Base-by-base conservation (phyloP, 2,329 filamentous ascomycete species). In the Didymosphaeria variabile region DNA sequence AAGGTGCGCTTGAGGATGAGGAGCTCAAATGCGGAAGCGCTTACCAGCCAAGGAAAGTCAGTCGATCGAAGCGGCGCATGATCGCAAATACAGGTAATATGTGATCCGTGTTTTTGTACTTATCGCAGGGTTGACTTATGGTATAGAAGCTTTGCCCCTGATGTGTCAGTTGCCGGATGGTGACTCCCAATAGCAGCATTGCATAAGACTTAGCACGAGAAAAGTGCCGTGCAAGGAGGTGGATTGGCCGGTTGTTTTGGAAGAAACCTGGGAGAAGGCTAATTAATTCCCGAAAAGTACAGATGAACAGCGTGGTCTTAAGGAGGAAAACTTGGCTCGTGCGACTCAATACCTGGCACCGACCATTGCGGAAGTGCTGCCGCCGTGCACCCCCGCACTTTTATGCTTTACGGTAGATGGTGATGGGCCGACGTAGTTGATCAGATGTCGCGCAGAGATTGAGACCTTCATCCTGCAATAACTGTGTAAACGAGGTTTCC, bases 321-420 rank as follows among this genome's bases (percentile, higher is more conserved):
- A 38, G 45, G 53, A 56, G 54, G 23, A 36, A 46, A 23, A 53
- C 13, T 47, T 57, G 65, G 65, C 59, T 66, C 60, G 63, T 63
- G 67, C 59, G 49, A 60, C 51, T 42, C 54, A 26, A 40, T 40
- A 49, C 45, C 40, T 46, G 57, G 59, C 53, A 46, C 40, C 53
- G 57, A 47, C 46, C 19, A 46, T 36, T 46, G 45, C 54, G 46
- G 58, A 56, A 63, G 52, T 60, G n/a, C 51, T 51, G 55, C 46
- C 47, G 44, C 56, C 45, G 23, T 57, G 21, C 61, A 58, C 61
- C 54, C 38, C 57, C 57, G 61, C 61, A 57, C 49, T 44, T 32
- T 71, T 57, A 72, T 44, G 60, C 55, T 66, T 73, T 78, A 59
- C 68, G 72, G 66, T 77, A 77, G 19, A 78, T 66, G 61, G 63